Evolutionary conservation across 768 basidiomycete species (phyloP), one percentile per base, ranked within the genome.

Genomic region (Glaciozyma antarctica): DNA sequence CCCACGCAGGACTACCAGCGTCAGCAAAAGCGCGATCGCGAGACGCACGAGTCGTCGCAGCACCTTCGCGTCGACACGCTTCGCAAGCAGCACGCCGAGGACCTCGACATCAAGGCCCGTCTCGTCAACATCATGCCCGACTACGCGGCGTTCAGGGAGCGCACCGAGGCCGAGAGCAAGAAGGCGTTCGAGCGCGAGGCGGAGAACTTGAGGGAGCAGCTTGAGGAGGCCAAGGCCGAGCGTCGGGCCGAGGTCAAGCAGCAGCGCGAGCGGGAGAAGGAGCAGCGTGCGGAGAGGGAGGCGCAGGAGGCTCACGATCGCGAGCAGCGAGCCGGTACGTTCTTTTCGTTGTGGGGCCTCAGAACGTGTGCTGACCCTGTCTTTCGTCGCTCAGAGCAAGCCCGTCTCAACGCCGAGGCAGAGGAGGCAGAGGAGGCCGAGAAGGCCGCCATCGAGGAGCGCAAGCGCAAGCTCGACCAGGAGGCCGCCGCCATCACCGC

Each of bases 1-100:
- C 82, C 97, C 52, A 83, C 81, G 1, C 80, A 87, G 71, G 95
- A 97, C 77, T 97, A 97, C 75, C 85, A 86, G 41, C 76, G 79
- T 5, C 94, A 99, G 75, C 90, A 95, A 76, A 81, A 81, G 47
- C 80, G 80, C 44, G 93, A 98, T 77, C 82, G 81, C 21, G 78
- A 80, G 47, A 85, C 84, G 1, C 89, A 88, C 76, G 83, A 87
- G 53, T 74, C 77, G 1, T 77, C 84, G 21, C 85, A 86, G 68
- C 79, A 78, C 49, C 76, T 82, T 0, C 84, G 85, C 38, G 74
- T 83, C 28, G 85, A 87, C 63, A 77, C 79, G 7, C 78, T 85
- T 3, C 80, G 79, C 60, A 73, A 78, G 15, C 78, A 81, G 28
- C 88, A 93, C 74, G 75, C 82, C 67, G 82, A 84, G 58, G 84